Evolutionary conservation across 116 monocot species (phyloP).

Genomic region (Phalaenopsis hybrid): DNA sequence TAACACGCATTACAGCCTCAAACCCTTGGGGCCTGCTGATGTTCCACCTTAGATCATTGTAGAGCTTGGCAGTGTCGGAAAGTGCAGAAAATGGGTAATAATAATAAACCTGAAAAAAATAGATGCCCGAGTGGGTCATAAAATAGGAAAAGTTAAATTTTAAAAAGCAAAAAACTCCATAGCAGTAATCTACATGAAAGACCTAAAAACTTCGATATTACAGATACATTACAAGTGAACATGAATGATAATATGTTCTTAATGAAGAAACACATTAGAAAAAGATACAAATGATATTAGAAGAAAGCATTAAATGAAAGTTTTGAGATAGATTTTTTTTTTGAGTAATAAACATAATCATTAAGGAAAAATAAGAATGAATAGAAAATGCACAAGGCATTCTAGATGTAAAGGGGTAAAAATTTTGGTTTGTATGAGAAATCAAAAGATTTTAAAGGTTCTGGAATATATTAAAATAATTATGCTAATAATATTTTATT

Average conservation of each 20-base stretch:
- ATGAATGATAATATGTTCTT: background rate
- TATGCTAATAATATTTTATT: background rate
- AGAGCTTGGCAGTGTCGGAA: slow-evolving; percentile 95
- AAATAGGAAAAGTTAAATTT: background rate
- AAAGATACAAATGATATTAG: background rate
- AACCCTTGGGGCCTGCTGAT: slow-evolving; percentile 95
- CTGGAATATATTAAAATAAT: background rate
- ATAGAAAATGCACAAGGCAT: background rate
- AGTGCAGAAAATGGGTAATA: slow-evolving; percentile 96
- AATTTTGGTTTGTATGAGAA: background rate
- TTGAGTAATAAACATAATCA: background rate
- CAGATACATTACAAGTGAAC: background rate
- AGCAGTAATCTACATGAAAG: background rate
- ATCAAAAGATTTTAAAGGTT: background rate
- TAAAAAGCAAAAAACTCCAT: background rate
- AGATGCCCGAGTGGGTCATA: background rate
- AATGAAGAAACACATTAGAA: background rate
- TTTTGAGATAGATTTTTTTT: background rate
- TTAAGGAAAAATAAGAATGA: background rate
- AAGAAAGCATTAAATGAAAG: background rate
- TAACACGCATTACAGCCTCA: slow-evolving; percentile 99
- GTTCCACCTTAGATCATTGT: slow-evolving; percentile 99
- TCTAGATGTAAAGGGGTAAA: background rate
- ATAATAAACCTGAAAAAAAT: slow-evolving; percentile 70
- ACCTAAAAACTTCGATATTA: background rate